A percentile compares a stretch with the other conserved stretches of the same genome.
These are phyloP conservation scores for Exophiala dermatitidis DNA, from an alignment of 2,329 filamentous ascomycete species.

Conservation along the genomic window DNA sequence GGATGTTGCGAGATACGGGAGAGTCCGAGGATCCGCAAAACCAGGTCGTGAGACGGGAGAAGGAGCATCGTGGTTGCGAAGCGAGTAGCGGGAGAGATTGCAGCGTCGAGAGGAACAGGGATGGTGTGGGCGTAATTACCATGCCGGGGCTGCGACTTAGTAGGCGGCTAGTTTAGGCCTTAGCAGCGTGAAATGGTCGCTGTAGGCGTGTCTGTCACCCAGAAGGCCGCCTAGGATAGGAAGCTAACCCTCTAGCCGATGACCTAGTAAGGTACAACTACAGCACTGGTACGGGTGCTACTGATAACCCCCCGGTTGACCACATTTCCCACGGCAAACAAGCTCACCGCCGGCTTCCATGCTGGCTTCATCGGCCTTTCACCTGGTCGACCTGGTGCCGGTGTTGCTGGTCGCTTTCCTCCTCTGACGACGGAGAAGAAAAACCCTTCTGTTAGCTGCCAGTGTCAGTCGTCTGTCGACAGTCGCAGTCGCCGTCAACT, in stretches of 20 bases:
- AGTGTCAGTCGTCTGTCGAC: neutral
- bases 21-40: neutral
- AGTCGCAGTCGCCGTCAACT: slow-evolving; percentile 1
- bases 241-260: too few species aligned
- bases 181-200: neutral
- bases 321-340: neutral
- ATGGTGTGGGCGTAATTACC: slow-evolving; percentile 2
- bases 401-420: neutral
- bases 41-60: slow-evolving; percentile 2
- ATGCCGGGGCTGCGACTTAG: neutral
- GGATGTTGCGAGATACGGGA: neutral
- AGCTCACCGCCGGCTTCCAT: neutral
- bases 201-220: too few species aligned
- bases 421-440: neutral
- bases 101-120: slow-evolving; percentile 18
- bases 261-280: too few species aligned
- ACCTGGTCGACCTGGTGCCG: neutral
- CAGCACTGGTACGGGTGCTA: too few species aligned
- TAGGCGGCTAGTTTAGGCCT: neutral
- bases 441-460: neutral
- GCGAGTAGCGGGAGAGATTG: slow-evolving; percentile 15
- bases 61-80: slow-evolving; percentile 10
- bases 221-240: too few species aligned
- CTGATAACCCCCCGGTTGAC: neutral
- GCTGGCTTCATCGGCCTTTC: neutral